Base-by-base conservation (phyloP, 805 yeast genomes). In the Lachancea lanzarotensis region DNA sequence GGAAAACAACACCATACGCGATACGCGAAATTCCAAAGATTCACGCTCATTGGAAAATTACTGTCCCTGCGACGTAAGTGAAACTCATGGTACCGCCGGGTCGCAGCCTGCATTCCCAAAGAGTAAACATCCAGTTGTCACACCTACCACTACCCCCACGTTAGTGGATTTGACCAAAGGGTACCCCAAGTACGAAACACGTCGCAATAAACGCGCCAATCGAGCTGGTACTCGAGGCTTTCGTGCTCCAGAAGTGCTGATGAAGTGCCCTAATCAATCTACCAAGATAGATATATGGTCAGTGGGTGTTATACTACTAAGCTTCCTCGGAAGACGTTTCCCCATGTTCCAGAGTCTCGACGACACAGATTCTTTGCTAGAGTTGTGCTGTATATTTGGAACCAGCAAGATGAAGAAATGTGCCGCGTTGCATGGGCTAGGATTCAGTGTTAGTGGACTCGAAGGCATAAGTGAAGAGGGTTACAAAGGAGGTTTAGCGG, bases 201-300 rank as follows among this genome's bases (percentile, higher is more conserved):
- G 98, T 54, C 84, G 95, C 0, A 86, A 93, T 1, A 75, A 95
- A 56, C 75, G 98, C 46, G 98, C 98, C 0, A 93, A 93, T 57
- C 79, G 98, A 55, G 98, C 98, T 15, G 97, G 97, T 8, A 89
- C 97, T 1, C 73, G 97, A 54, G 97, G 97, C 0, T 89, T 89
- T 59, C 73, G 97, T 53, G 96, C 97, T 0, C 96, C 96, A 0
- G 97, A 89, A 60, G 96, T 89, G 3, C 68, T 90, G 44, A 74
- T 88, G 65, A 88, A 87, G 60, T 89, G 97, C 64, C 76, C 84
- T 1, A 80, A 84, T 47, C 97, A 89, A 67, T 74, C 84, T 2
- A 77, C 85, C 5, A 84, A 82, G 60, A 78, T 89, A 36, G 97
- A 89, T 63, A 76, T 87, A 8, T 89, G 97, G 97, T 82, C 95